phyloP scores from a whole-genome alignment of 1,139 yeast species.

The Kodamaea sp. region DNA sequence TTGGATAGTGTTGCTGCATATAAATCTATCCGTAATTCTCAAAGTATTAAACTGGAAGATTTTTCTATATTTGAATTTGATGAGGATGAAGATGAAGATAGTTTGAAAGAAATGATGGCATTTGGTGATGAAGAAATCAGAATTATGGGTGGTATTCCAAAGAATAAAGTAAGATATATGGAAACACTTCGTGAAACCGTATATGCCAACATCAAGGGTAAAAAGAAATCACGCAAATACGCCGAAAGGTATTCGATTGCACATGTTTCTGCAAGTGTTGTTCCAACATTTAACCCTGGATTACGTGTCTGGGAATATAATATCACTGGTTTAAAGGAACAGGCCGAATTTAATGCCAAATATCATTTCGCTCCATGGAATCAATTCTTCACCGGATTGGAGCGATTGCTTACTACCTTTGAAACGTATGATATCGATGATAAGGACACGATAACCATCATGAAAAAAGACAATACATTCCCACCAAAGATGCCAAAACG shows the following conservation, averaged over 20 bases:
- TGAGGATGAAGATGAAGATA: constrained; percentile 11
- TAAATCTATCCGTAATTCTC: constrained; percentile 34
- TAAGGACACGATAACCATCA: constrained; percentile 17
- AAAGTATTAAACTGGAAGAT: constrained; percentile 5
- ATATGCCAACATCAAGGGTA: constrained; percentile 48
- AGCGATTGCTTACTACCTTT: constrained; percentile 21
- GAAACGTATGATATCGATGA: constrained; percentile 10
- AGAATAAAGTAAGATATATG: constrained; percentile 60
- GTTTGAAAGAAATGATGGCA: constrained; percentile 5
- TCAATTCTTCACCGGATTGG: constrained; percentile 49
- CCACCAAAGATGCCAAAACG: constrained; percentile 62
- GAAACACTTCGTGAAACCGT: constrained; percentile 48
- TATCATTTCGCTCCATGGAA: constrained; percentile 47
- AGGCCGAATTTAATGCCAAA: constrained; percentile 13
- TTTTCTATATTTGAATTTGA: constrained; percentile 7
- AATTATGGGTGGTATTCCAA: constrained; percentile 59
- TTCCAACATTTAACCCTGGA: constrained; percentile 84
- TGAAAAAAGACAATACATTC: constrained; percentile 53
- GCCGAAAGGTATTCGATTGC: constrained; percentile 66
- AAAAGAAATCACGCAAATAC: constrained; percentile 39
- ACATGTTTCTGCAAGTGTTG: constrained; percentile 70
- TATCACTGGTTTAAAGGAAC: constrained; percentile 38
- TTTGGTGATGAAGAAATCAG: constrained; percentile 19
- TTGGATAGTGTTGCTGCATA: constrained; percentile 69
- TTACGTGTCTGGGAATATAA: constrained; percentile 85